Evolutionary conservation across 192 early-diverging fungal species (phyloP), one percentile per base, ranked within the genome.

Genomic region (Spizellomyces punctatus): DNA sequence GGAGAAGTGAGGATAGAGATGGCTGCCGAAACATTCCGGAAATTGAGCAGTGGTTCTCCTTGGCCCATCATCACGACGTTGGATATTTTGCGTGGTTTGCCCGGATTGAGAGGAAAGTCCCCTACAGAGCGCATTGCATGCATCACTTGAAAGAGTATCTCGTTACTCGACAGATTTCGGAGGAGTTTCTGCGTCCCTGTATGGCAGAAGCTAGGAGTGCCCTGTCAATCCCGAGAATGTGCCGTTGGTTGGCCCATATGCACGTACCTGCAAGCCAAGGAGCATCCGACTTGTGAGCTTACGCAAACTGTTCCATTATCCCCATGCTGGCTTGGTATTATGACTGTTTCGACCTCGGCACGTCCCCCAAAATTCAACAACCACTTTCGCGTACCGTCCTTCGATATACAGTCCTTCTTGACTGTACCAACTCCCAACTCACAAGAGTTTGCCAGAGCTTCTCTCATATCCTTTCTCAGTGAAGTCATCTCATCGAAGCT

Each of bases 1-100:
- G 12, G 47, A 4, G 27, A 58, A 4, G 71, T 66, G 6, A 89
- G 86, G 19, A 42, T 7, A 1, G 56, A 80, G n/a, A 81, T 49
- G n/a, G 78, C 76, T 19, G 59, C 10, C 1, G 59, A 36, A 1
- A 88, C 71, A 63, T 83, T 85, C 75, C 80, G 86, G 78, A 88
- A 93, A 75, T 96, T 96, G 75, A 91, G 90, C 16, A 95, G 74
- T 1, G 95, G 95, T 71, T 96, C 95, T 10, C 93, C 94, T 77
- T 94, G 92, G 27, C 94, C 94, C 95, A 96, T 96, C 67, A 93
- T 92, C 0, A 96, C 95, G 62, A 95, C 88, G 76, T 96, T 96
- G 21, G 85, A 86, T 17, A 94, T 78, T 2, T 61, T 80, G 46
- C 88, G 79, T 2, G 52, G 52, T 17, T 64, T 75, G 6, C 46